Evolutionary conservation across 768 basidiomycete species (phyloP).

Genomic region (Glaciozyma antarctica): DNA sequence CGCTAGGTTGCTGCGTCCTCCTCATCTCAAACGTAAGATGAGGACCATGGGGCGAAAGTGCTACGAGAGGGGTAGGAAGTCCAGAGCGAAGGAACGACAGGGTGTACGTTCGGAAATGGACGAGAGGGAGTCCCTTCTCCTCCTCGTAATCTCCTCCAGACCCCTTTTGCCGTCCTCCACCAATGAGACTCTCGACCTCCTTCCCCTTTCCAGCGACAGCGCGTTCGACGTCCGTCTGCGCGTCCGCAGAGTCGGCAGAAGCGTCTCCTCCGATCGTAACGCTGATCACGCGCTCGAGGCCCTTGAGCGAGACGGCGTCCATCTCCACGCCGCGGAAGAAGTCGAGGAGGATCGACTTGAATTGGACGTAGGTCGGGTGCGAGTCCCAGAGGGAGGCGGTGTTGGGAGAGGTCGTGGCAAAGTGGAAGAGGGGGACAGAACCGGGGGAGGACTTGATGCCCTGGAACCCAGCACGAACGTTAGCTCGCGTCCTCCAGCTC

Average conservation of each 20-base stretch:
- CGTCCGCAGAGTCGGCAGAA: constrained; percentile 35
- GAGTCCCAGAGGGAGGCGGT: constrained; percentile 81
- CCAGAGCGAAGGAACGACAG: constrained; percentile 64
- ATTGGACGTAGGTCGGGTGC: constrained; percentile 79
- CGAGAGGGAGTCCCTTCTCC: constrained; percentile 53
- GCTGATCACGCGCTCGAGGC: constrained; percentile 79
- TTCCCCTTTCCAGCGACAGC: constrained; percentile 19
- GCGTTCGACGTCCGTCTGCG: constrained; percentile 10
- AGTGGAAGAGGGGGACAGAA: constrained; percentile 85
- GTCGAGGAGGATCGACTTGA: constrained; percentile 82
- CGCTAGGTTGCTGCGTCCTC: constrained; percentile 62
- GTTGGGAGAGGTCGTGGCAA: constrained; percentile 46
- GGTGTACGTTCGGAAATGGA: constrained; percentile 84
- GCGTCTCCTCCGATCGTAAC: constrained; percentile 63
- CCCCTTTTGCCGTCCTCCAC: background rate
- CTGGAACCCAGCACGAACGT: constrained; percentile 43
- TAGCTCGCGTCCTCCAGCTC: background rate
- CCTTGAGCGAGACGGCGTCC: constrained; percentile 70
- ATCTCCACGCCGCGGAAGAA: constrained; percentile 79
- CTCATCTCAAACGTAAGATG: constrained; percentile 72
- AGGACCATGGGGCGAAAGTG: constrained; percentile 82
- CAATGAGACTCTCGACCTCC: constrained; percentile 25
- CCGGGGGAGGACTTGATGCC: constrained; percentile 80
- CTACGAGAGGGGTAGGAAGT: constrained; percentile 66
- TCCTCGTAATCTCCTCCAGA: constrained; percentile 17